A percentile compares a stretch with the other conserved stretches of the same genome.
These are phyloP conservation scores for Suillus americanus DNA, from an alignment of 768 basidiomycete genomes.

Conservation along the genomic window DNA sequence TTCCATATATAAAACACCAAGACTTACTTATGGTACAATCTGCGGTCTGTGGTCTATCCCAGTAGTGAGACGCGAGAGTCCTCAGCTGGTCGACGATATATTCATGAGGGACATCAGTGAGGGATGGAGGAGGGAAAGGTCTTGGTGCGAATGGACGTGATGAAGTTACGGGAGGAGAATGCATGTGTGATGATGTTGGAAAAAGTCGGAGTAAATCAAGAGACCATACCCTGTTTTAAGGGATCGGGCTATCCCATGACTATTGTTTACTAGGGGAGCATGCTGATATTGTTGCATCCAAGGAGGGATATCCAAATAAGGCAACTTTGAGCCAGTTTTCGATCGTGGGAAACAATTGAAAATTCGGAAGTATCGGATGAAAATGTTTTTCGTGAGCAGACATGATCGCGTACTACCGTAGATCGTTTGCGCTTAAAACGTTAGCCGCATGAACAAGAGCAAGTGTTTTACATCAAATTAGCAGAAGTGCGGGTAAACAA, in stretches of 20 bases:
- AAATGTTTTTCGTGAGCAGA: background rate
- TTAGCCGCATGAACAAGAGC: background rate
- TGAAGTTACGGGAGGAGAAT: conserved; percentile 2
- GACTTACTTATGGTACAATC: conserved; percentile 75
- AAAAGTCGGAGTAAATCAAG: conserved; percentile 8
- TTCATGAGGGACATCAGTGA: conserved; percentile 65
- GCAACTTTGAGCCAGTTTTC: background rate
- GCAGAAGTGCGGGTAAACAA: background rate
- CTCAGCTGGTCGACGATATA: conserved; percentile 73
- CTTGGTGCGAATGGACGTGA: conserved; percentile 35
- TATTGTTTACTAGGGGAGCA: conserved; percentile 30
- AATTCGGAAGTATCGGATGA: background rate
- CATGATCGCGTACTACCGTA: background rate
- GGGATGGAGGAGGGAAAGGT: conserved; percentile 63
- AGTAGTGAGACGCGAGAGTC: conserved; percentile 63
- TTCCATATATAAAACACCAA: background rate
- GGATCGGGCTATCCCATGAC: conserved; percentile 17
- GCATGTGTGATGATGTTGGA: background rate
- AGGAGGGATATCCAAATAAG: background rate
- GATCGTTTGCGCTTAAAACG: background rate
- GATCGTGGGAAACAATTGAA: background rate
- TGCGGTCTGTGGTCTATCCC: conserved; percentile 73
- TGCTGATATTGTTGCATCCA: conserved; percentile 10
- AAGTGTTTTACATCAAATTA: background rate
- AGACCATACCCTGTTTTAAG: conserved; percentile 29